A percentile compares a stretch with the other conserved stretches of the same genome.
Conservation (phyloP, 2,329 filamentous ascomycete species). For the Blastomyces gilchristii region DNA sequence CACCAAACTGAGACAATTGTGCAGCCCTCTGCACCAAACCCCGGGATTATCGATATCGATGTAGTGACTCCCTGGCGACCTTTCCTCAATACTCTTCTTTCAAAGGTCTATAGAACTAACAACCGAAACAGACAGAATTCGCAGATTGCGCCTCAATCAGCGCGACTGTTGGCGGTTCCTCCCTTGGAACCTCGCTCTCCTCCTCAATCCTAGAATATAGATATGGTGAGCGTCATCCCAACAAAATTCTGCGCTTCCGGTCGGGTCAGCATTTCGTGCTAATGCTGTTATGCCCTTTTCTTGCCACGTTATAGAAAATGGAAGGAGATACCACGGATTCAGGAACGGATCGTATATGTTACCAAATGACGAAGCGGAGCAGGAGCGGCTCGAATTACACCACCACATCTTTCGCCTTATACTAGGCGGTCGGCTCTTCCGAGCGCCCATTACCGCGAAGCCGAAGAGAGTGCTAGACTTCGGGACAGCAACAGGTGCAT, state of each 20-base stretch:
- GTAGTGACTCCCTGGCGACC: neutral
- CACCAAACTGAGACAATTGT: neutral
- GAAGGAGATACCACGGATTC: constrained; percentile 29
- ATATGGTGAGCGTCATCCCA: neutral
- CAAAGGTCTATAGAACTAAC: neutral
- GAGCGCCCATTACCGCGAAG: constrained; percentile 16
- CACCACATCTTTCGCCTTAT: constrained; percentile 22
- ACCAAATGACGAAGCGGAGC: constrained; percentile 27
- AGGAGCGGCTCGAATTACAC: constrained; percentile 24
- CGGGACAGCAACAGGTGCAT: constrained; percentile 36
- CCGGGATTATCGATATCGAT: neutral
- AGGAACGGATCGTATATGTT: constrained; percentile 19
- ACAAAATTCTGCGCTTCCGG: neutral
- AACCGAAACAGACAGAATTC: neutral
- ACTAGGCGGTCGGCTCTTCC: constrained; percentile 19
- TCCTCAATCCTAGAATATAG: neutral
- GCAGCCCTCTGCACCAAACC: neutral
- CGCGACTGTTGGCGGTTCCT: neutral
- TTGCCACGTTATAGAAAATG: constrained; percentile 22
- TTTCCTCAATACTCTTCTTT: neutral
- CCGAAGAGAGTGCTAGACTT: constrained; percentile 31
- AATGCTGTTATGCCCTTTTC: neutral
- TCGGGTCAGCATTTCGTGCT: neutral
- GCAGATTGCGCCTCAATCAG: neutral
- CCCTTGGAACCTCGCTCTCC: neutral